phyloP scores from a whole-genome alignment of 2,329 filamentous ascomycete species.

The Fonsecaea monophora region DNA sequence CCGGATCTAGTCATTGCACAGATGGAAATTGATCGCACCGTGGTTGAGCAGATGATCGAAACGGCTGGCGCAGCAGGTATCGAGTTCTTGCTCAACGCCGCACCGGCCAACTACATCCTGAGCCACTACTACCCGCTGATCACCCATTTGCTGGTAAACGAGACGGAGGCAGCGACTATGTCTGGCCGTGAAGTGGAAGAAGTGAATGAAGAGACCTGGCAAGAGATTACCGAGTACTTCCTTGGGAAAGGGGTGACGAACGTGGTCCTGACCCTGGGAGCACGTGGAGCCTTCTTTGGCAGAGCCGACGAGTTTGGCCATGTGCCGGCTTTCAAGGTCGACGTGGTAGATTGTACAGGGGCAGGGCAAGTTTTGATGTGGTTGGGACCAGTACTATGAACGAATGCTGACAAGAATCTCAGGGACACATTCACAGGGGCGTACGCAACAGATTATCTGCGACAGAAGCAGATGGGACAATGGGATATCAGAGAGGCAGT shows the following conservation, averaged over 20 bases:
- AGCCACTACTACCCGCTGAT: slow-evolving; percentile 19
- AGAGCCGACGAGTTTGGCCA: slow-evolving; percentile 12
- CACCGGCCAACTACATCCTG: slow-evolving; percentile 23
- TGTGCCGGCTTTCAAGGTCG: slow-evolving; percentile 16
- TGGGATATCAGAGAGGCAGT: slow-evolving; percentile 33
- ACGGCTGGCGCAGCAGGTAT: slow-evolving; percentile 24
- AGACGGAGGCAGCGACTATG: slow-evolving; percentile 6
- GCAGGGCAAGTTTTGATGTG: slow-evolving; percentile 27
- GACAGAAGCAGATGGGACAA: slow-evolving; percentile 25
- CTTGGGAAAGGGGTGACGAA: slow-evolving; percentile 22
- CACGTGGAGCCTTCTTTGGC: slow-evolving; percentile 23
- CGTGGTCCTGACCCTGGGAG: slow-evolving; percentile 30
- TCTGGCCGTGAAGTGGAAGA: slow-evolving; percentile 19
- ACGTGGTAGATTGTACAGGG: slow-evolving; percentile 33
- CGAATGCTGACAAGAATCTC: slow-evolving; percentile 4
- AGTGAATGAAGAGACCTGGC: slow-evolving; percentile 21
- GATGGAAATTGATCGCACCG: slow-evolving; percentile 6
- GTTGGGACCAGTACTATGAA: neutral
- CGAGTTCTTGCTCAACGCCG: slow-evolving; percentile 32
- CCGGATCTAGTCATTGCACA: slow-evolving; percentile 34
- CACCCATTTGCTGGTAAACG: slow-evolving; percentile 26
- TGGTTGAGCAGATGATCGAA: slow-evolving; percentile 29
- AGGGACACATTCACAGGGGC: slow-evolving; percentile 35
- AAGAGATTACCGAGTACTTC: slow-evolving; percentile 19
- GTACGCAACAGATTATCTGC: slow-evolving; percentile 35